phyloP scores from a whole-genome alignment of 495 filamentous ascomycete genomes.

The Rostrohypoxylon terebratum region DNA sequence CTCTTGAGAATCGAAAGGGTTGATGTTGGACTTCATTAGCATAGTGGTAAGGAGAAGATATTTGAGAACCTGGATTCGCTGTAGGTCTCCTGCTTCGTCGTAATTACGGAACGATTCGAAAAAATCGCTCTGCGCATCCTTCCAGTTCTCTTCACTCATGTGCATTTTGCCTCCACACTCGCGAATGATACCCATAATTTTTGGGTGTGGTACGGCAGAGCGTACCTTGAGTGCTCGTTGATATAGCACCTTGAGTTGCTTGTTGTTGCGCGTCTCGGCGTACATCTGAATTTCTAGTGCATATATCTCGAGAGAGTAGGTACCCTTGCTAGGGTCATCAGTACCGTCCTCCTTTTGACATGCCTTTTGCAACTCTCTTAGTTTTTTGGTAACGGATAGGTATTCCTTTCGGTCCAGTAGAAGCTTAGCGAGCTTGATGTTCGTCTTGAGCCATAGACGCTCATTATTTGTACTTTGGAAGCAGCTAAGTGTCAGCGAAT shows the following conservation, averaged over 20 bases:
- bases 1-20: conserved; percentile 98
- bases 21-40: conserved; percentile 99
- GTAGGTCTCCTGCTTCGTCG: conserved; percentile 95
- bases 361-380: conserved; percentile 87
- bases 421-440: conserved; percentile 93
- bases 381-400: conserved; percentile 79
- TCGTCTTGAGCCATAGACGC: conserved; percentile 96
- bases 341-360: conserved; percentile 90
- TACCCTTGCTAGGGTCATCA: conserved; percentile 96
- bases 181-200: conserved; percentile 98
- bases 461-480: conserved; percentile 99
- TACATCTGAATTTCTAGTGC: conserved; percentile 99
- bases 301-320: conserved; percentile 94
- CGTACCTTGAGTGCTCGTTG: conserved; percentile 88
- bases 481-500: conserved; percentile 88
- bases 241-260: conserved; percentile 93
- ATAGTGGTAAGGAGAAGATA: conserved; percentile 96
- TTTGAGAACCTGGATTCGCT: conserved; percentile 97
- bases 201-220: conserved; percentile 96
- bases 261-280: conserved; percentile 95
- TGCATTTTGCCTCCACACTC: conserved; percentile 99
- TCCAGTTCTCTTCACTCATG: conserved; percentile 99
- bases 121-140: conserved; percentile 95
- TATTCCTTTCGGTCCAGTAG: conserved; percentile 94
- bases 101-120: conserved; percentile 99